Evolutionary conservation across 257 asterid genomes (phyloP), one percentile per base, ranked within the genome.

Genomic region (Knoxia roxburghii): DNA sequence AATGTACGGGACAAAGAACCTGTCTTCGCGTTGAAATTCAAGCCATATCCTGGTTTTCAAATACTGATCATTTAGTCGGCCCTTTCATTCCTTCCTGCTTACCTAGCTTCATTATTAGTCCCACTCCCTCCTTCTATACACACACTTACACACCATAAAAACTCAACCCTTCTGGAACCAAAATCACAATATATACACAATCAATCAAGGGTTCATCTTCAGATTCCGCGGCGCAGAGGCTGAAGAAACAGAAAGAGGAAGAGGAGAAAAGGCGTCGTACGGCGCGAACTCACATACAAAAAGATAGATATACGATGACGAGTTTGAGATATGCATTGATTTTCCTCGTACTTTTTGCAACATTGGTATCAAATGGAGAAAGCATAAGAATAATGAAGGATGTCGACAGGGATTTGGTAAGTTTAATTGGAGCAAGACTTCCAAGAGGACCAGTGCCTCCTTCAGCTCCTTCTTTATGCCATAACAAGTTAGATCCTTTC

Each of bases 391-490:
- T 50, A 1, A 17, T 72, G 60, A 73, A 68, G 71, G 75, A 56
- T 58, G 64, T 32, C 6, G 73, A 27, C 43, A 57, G 67, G 56
- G 71, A 49, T 48, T 61, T 58, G 26, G 35, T 48, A 4, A 68
- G 59, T 7, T 76, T 86, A 59, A 51, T 80, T n/a, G 67, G 30
- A 59, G 77, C 61, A 29, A 78, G 76, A 64, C 77, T 88, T 23
- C 93, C 93, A 24, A 76, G 85, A 73, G 95, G 90, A 68, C 83
- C 77, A 4, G 93, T 82, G 71, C 93, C 95, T 2, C 90, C 95
- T 6, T 88, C 95, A 6, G 84, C 70, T 68, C 80, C 95, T 46
- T 88, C 95, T 1, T 39, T 30, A 1, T 88, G 92, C 72, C 95
- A 88, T 68, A 80, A 85, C 83, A 74, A 29, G 64, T 71, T 84